These are phyloP conservation scores for Suaeda aralocaspica DNA, from an alignment of 148 eudicot genomes.

Conservation along the genomic window DNA sequence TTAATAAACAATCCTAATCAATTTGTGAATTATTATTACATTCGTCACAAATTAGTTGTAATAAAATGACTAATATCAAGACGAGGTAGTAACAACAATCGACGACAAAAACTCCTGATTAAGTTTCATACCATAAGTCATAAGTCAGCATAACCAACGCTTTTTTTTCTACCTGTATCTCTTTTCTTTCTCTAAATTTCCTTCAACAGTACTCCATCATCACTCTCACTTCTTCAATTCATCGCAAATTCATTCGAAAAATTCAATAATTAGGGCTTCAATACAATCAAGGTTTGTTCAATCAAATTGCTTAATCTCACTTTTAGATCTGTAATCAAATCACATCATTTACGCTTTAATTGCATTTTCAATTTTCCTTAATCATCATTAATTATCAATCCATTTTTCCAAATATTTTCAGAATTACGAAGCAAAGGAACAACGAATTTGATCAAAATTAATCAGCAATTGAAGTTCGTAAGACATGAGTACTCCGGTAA, in stretches of 20 bases:
- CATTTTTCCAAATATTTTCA: no score
- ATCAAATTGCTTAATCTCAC: neutral
- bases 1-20: no score
- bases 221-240: neutral
- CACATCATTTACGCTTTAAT: neutral
- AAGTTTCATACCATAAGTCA: neutral
- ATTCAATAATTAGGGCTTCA: no score
- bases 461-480: neutral
- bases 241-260: no score
- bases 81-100: no score
- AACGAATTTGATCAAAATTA: neutral
- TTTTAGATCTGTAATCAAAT: neutral
- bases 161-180: neutral
- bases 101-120: neutral
- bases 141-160: no score
- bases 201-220: neutral
- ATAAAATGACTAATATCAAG: no score
- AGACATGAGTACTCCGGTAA: slow-evolving; percentile 46
- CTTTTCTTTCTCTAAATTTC: neutral
- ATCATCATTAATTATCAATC: neutral
- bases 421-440: neutral
- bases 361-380: no score
- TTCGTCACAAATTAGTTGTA: no score
- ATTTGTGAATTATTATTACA: no score
- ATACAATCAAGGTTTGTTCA: neutral